Base-by-base conservation (phyloP, 768 basidiomycete species). In the Amanita phalloides region DNA sequence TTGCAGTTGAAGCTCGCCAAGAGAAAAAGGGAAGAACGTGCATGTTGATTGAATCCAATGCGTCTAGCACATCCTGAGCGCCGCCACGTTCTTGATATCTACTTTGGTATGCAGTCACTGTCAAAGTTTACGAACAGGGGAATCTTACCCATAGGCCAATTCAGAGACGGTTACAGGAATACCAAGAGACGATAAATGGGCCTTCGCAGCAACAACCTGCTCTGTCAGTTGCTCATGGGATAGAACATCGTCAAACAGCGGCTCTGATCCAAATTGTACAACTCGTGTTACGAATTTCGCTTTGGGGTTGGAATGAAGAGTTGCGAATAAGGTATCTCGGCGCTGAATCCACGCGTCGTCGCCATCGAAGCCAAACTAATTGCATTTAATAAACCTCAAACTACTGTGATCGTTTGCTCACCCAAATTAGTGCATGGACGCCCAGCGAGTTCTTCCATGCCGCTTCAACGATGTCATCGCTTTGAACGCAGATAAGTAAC, bases 341-440 rank as follows among this genome's bases (percentile, higher is more conserved):
- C 75, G 70, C 7, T 63, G 57, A 21, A 66, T 62, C 78, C 78
- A 79, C 41, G 71, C 30, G 53, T 77, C 59, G 42, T 60, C 61
- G 3, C 59, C 60, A 45, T 71, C 61, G 48, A 69, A 71, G 1
- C 68, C 68, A 51, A 71, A 71, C 69, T 69, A 37, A 43, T 33
- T 33, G 32, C 11, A 33, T 33, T 30, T 17, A 50, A 37, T 17
- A 41, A 21, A 36, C 47, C 30, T 26, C 36, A 51, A 25, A 14
- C 37, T 17, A 33, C 35, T 1, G 23, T 17, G 21, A n/a, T 11
- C 10, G 4, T 10, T 13, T 14, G 21, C 69, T 60, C 58, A 79
- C 79, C 79, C 79, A 82, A 45, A 82, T 71, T 33, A 81, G 63
- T 10, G 78, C 79, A 51, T 82, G 81, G 11, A 82, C 78, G 25